Evolutionary conservation across 257 asterid species (phyloP).

Genomic region (Solanum appendiculatum): DNA sequence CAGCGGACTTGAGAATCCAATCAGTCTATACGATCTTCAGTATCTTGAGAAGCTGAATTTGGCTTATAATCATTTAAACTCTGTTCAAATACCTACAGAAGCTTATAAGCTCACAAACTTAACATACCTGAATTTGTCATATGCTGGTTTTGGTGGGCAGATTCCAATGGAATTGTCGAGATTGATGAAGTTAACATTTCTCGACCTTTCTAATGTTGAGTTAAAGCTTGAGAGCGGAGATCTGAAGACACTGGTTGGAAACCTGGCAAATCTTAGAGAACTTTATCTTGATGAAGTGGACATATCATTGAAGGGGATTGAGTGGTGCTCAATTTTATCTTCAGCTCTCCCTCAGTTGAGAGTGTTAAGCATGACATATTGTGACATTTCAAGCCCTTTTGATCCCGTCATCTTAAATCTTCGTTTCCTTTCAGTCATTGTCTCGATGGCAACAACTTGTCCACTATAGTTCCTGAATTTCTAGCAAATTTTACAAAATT

Average conservation of each 20-base stretch:
- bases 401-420: not conserved
- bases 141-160: constrained; percentile 40
- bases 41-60: constrained; percentile 34
- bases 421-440: not conserved
- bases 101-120: constrained; percentile 28
- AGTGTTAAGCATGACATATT: not conserved
- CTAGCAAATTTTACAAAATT: constrained; percentile 5
- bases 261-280: not conserved
- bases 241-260: not conserved
- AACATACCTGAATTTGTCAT: constrained; percentile 39
- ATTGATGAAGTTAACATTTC: constrained; percentile 14
- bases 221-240: not conserved
- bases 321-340: constrained; percentile 6
- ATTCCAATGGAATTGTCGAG: constrained; percentile 27
- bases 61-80: constrained; percentile 27
- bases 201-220: not conserved
- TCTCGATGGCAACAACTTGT: not conserved
- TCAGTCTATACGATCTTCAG: constrained; percentile 25
- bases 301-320: not conserved
- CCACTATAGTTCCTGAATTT: not conserved
- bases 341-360: constrained; percentile 8
- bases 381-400: constrained; percentile 8
- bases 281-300: not conserved
- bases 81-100: constrained; percentile 22
- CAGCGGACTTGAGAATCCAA: constrained; percentile 26